phyloP scores from a whole-genome alignment of 2,329 filamentous ascomycete species.

The Fusarium tjaetaba region DNA sequence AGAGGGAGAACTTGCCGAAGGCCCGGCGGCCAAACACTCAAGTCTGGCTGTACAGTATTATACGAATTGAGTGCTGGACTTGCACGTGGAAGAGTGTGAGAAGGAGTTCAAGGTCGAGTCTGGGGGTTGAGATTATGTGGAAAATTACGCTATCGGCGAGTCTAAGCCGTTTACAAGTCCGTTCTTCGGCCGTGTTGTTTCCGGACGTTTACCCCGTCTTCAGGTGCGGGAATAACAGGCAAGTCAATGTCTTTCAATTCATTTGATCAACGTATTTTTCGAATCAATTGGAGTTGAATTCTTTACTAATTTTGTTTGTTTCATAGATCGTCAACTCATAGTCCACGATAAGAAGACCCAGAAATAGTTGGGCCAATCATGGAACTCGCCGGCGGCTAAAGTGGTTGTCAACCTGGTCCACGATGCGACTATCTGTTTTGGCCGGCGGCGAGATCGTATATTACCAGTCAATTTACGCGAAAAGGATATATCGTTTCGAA shows the following conservation, averaged over 20 bases:
- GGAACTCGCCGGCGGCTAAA: slow-evolving; percentile 9
- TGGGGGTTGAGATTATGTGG: background rate
- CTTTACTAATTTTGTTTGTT: background rate
- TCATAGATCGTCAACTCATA: background rate
- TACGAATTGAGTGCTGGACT: background rate
- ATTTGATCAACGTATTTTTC: background rate
- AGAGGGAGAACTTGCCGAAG: background rate
- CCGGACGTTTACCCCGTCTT: background rate
- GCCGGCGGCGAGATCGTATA: slow-evolving; percentile 13
- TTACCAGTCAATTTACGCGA: background rate
- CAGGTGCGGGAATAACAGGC: background rate
- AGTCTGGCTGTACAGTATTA: background rate
- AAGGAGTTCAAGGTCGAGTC: background rate
- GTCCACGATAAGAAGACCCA: slow-evolving; percentile 10
- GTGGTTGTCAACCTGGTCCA: background rate
- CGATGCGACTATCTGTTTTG: background rate
- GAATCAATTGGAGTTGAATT: background rate
- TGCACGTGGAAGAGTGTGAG: background rate
- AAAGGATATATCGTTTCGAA: background rate
- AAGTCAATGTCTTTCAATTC: background rate
- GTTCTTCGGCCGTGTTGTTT: slow-evolving; percentile 9
- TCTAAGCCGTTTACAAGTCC: slow-evolving; percentile 20
- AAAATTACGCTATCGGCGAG: slow-evolving; percentile 26
- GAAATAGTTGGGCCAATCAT: slow-evolving; percentile 17
- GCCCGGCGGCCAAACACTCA: slow-evolving; percentile 16